A percentile compares a stretch with the other conserved stretches of the same genome.
These are phyloP conservation scores for Phylloporus arenicola DNA, from an alignment of 768 basidiomycete genomes.

Conservation along the genomic window DNA sequence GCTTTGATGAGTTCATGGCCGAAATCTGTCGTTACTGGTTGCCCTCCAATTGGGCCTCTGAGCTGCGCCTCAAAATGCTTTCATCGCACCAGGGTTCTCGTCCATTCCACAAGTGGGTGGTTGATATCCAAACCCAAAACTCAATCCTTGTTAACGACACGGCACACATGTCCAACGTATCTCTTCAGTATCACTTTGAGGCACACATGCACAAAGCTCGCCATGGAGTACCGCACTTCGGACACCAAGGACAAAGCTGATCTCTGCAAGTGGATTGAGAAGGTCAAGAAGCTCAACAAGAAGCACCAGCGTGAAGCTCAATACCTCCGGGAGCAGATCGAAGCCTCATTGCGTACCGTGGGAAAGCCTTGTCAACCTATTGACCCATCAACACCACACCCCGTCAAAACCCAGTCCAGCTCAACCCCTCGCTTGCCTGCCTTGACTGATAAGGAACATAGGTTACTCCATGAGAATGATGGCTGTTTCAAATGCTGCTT, in stretches of 20 bases:
- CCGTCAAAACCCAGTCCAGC: too few species aligned
- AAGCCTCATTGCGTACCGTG: background rate
- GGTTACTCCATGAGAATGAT: background rate
- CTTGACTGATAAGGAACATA: background rate
- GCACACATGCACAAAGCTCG: background rate
- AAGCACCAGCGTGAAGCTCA: background rate
- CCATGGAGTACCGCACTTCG: background rate
- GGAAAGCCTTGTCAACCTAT: too few species aligned
- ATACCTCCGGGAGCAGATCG: background rate
- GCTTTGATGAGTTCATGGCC: too few species aligned
- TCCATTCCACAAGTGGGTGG: background rate
- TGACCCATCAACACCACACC: too few species aligned
- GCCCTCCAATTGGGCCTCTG: background rate
- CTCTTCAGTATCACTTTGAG: background rate
- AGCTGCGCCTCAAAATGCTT: background rate
- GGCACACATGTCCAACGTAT: background rate
- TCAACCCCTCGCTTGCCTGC: background rate
- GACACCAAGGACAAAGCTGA: background rate
- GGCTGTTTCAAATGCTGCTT: background rate
- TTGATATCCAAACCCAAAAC: background rate
- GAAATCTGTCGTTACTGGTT: background rate
- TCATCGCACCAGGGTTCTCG: background rate
- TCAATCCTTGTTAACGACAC: background rate
- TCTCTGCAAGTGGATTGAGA: background rate
- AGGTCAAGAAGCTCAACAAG: background rate